Percentiles rank a stretch among this genome's conserved stretches.
These are phyloP conservation scores for Marchantia polymorpha DNA, from an alignment of 225 moss, liverwort and hornwort species.

Conservation along the genomic window DNA sequence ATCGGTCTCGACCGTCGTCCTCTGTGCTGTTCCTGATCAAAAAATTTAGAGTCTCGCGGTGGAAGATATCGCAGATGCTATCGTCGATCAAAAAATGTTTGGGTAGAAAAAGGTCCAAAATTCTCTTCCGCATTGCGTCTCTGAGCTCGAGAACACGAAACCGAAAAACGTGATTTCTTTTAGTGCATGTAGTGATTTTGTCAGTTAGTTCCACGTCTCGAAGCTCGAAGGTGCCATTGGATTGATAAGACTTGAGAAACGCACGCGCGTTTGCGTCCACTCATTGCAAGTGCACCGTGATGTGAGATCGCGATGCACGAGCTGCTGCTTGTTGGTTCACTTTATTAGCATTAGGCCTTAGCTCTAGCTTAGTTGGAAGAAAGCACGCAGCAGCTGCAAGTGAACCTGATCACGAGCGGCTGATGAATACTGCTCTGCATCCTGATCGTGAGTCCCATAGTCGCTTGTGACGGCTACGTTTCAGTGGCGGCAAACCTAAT, in stretches of 20 bases:
- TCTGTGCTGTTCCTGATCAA: conserved; percentile 10
- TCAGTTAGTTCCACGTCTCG: not conserved
- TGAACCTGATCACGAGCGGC: not conserved
- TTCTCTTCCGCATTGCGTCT: conserved; percentile 3
- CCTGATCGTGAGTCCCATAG: too few species aligned
- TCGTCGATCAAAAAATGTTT: conserved; percentile 12
- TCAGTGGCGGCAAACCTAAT: not conserved
- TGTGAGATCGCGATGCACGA: not conserved
- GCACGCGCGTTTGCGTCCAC: not conserved
- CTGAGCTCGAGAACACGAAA: not conserved
- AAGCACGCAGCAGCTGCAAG: too few species aligned
- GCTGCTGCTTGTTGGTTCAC: not conserved
- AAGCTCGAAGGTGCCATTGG: not conserved
- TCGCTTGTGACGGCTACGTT: not conserved
- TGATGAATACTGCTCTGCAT: not conserved
- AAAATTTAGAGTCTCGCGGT: conserved; percentile 11
- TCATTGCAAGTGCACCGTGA: not conserved
- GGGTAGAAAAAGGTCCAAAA: not conserved
- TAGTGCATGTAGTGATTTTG: not conserved
- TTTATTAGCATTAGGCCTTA: too few species aligned
- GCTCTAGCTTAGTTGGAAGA: too few species aligned
- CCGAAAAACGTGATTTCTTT: too few species aligned
- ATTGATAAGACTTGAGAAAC: not conserved
- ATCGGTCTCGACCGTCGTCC: not conserved
- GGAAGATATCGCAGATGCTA: conserved; percentile 15